Percentiles rank a stretch among this genome's conserved stretches.
Evolutionary conservation across 1,139 yeast genomes (phyloP).

Genomic region (Debaryomyces sp.): DNA sequence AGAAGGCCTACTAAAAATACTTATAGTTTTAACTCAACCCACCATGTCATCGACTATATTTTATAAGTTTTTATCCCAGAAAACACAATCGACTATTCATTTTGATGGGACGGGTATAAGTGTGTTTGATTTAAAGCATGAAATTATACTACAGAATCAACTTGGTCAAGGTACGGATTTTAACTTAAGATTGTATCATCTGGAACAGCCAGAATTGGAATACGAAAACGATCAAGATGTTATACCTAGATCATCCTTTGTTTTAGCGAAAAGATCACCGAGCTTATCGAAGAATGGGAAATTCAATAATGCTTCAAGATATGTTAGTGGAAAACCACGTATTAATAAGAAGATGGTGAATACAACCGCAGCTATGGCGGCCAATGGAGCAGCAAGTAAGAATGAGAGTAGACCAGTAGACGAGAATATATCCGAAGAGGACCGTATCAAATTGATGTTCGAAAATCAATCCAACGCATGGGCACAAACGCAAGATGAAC

Average conservation of each 20-base stretch:
- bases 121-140: slow-evolving; percentile 91
- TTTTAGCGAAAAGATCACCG: slow-evolving; percentile 80
- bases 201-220: slow-evolving; percentile 72
- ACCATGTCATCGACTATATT: slow-evolving; percentile 88
- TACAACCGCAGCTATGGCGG: slow-evolving; percentile 23
- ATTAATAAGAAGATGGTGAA: slow-evolving; percentile 45
- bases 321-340: slow-evolving; percentile 84
- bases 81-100: slow-evolving; percentile 72
- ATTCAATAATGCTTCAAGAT: slow-evolving; percentile 70
- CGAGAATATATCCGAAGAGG: slow-evolving; percentile 72
- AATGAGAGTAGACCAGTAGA: slow-evolving; percentile 25
- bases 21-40: neutral
- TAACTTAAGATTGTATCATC: slow-evolving; percentile 66
- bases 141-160: slow-evolving; percentile 79
- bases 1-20: neutral
- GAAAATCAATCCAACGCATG: slow-evolving; percentile 91
- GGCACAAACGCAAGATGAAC: slow-evolving; percentile 90
- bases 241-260: slow-evolving; percentile 84
- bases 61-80: slow-evolving; percentile 85
- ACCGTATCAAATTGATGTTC: slow-evolving; percentile 86
- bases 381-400: slow-evolving; percentile 18
- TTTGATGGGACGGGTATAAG: slow-evolving; percentile 97
- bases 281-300: slow-evolving; percentile 58
- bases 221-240: slow-evolving; percentile 91
- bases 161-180: slow-evolving; percentile 85